Conservation (phyloP, 768 basidiomycete genomes). For the Trametopsis cervina region DNA sequence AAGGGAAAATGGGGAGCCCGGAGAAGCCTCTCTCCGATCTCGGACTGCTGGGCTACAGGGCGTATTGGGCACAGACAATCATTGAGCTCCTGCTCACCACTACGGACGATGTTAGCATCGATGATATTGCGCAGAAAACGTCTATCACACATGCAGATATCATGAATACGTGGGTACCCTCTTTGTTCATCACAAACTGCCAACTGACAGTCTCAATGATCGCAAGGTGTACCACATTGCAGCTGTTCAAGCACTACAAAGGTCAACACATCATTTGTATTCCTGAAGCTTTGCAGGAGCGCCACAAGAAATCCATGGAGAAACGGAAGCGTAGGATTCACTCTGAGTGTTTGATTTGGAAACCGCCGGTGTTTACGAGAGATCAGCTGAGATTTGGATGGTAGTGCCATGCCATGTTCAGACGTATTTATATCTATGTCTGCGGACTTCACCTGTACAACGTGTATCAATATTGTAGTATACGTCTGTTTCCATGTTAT, state of each 20-base stretch:
- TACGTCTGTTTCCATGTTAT: neutral
- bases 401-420: slow-evolving; percentile 18
- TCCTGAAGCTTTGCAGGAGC: slow-evolving; percentile 85
- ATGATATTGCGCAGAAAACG: slow-evolving; percentile 95
- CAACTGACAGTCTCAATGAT: neutral
- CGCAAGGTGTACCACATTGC: slow-evolving; percentile 82
- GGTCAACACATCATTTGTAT: slow-evolving; percentile 91
- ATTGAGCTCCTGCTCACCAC: slow-evolving; percentile 78
- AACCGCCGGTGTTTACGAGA: slow-evolving; percentile 88
- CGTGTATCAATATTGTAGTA: neutral
- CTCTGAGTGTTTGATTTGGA: slow-evolving; percentile 81
- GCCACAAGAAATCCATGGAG: slow-evolving; percentile 75
- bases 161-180: slow-evolving; percentile 86
- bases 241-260: slow-evolving; percentile 94
- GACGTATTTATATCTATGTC: neutral
- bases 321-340: slow-evolving; percentile 79
- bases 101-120: slow-evolving; percentile 76
- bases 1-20: slow-evolving; percentile 91
- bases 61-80: slow-evolving; percentile 97
- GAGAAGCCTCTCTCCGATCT: slow-evolving; percentile 97
- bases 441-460: neutral
- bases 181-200: slow-evolving; percentile 10
- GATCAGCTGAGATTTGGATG: slow-evolving; percentile 78
- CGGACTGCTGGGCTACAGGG: slow-evolving; percentile 86
- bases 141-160: slow-evolving; percentile 93